These are phyloP conservation scores for Didymosphaeria variabile DNA, from an alignment of 2,329 filamentous ascomycete genomes.

Conservation along the genomic window DNA sequence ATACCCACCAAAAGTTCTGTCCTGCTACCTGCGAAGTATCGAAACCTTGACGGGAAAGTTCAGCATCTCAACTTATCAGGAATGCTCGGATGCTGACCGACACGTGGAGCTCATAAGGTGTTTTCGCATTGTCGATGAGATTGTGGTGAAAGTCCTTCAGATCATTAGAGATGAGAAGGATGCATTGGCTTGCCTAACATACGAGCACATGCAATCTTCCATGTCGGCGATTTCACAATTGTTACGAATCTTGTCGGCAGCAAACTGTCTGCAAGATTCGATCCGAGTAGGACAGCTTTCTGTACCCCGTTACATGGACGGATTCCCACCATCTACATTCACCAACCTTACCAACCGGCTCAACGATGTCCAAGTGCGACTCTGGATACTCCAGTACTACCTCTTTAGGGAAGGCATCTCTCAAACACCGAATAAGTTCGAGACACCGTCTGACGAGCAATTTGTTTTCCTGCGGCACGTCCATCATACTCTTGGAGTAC, in stretches of 20 bases:
- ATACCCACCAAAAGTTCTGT: slow-evolving; percentile 87
- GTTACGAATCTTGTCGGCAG: slow-evolving; percentile 78
- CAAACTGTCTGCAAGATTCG: slow-evolving; percentile 84
- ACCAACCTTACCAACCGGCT: slow-evolving; percentile 70
- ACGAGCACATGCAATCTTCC: slow-evolving; percentile 77
- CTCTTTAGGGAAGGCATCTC: slow-evolving; percentile 78
- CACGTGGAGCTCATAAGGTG: slow-evolving; percentile 76
- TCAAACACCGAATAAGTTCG: slow-evolving; percentile 72
- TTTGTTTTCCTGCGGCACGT: slow-evolving; percentile 82
- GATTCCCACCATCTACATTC: slow-evolving; percentile 53
- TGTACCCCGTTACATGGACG: slow-evolving; percentile 65
- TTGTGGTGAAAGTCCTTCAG: slow-evolving; percentile 75
- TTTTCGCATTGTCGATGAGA: slow-evolving; percentile 80
- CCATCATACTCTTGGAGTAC: slow-evolving; percentile 83
- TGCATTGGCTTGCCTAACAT: slow-evolving; percentile 85
- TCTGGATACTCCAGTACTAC: slow-evolving; percentile 88
- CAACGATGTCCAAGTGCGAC: slow-evolving; percentile 85
- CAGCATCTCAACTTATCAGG: slow-evolving; percentile 65
- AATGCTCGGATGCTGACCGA: slow-evolving; percentile 69
- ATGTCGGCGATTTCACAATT: slow-evolving; percentile 76
- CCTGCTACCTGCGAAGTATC: slow-evolving; percentile 84
- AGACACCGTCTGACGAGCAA: slow-evolving; percentile 73
- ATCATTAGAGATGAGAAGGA: slow-evolving; percentile 70
- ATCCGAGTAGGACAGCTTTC: slow-evolving; percentile 78
- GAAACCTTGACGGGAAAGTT: slow-evolving; percentile 81